Conservation (phyloP, 1,284 basidiomycete species). For the Hymenochaete sp. region DNA sequence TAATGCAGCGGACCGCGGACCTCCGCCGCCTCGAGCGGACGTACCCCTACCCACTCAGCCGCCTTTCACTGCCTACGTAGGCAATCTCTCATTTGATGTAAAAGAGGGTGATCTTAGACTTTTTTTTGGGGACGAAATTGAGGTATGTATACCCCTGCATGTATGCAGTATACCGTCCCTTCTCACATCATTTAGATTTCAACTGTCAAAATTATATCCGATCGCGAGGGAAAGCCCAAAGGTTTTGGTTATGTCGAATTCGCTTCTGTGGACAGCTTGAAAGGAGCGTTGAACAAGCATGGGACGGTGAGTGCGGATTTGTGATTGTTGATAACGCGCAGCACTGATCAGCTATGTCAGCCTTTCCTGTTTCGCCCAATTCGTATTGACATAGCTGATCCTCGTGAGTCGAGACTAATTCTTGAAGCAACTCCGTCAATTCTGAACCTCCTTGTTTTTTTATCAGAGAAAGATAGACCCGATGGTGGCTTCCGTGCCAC, state of each 20-base stretch:
- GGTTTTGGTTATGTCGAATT: constrained; percentile 99
- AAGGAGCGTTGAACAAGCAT: constrained; percentile 65
- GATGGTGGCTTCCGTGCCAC: constrained; percentile 33
- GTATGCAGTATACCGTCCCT: not conserved
- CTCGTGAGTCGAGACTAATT: constrained; percentile 51
- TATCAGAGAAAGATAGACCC: constrained; percentile 61
- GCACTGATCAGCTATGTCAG: no score
- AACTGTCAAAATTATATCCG: constrained; percentile 87
- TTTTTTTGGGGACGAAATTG: constrained; percentile 59
- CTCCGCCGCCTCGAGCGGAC: constrained; percentile 70
- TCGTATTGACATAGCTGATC: constrained; percentile 91
- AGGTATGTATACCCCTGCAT: constrained; percentile 37
- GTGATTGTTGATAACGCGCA: no score
- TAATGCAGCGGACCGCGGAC: constrained; percentile 49
- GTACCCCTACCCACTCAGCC: constrained; percentile 90
- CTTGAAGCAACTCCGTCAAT: constrained; percentile 5
- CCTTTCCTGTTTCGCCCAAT: constrained; percentile 72
- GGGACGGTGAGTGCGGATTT: constrained; percentile 61
- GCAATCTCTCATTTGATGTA: constrained; percentile 92
- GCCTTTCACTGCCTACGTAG: constrained; percentile 93
- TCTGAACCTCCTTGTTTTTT: constrained; percentile 8
- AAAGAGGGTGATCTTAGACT: constrained; percentile 74
- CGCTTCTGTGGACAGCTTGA: constrained; percentile 71
- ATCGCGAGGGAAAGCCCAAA: constrained; percentile 87
- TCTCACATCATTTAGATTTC: constrained; percentile 45